Evolutionary conservation across 495 filamentous ascomycete species (phyloP).

Genomic region (Glutinoglossum americanum): DNA sequence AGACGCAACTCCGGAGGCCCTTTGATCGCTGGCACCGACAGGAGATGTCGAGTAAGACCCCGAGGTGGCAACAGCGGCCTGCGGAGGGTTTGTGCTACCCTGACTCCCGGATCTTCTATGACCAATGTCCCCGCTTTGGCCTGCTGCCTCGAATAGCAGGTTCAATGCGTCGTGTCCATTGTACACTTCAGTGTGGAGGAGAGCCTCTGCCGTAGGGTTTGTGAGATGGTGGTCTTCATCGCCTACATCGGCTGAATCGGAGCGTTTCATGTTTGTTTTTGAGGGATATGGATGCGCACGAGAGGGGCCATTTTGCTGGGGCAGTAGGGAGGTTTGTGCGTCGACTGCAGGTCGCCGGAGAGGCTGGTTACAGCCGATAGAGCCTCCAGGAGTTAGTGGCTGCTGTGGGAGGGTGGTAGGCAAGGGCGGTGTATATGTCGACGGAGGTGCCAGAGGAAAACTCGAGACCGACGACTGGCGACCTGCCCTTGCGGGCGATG

Average conservation of each 20-base stretch:
- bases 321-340: slow-evolving; percentile 8
- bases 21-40: not conserved
- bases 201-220: slow-evolving; percentile 30
- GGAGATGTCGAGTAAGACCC: not conserved
- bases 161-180: slow-evolving; percentile 52
- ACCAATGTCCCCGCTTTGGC: slow-evolving; percentile 23
- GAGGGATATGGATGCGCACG: not conserved
- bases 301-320: slow-evolving; percentile 7
- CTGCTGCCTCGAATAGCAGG: slow-evolving; percentile 45
- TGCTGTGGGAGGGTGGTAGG: slow-evolving; percentile 22
- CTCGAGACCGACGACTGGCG: slow-evolving; percentile 1
- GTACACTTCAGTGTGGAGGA: slow-evolving; percentile 40
- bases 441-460: slow-evolving; percentile 11
- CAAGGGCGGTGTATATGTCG: slow-evolving; percentile 19
- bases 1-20: not conserved
- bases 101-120: slow-evolving; percentile 16
- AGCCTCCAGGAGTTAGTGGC: slow-evolving; percentile 41
- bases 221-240: slow-evolving; percentile 24
- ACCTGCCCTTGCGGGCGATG: slow-evolving; percentile 6
- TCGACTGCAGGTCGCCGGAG: slow-evolving; percentile 25
- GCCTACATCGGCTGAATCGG: slow-evolving; percentile 10
- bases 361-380: slow-evolving; percentile 32
- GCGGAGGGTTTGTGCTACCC: slow-evolving; percentile 5
- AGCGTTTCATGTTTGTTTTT: slow-evolving; percentile 9
- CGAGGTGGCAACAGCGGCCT: slow-evolving; percentile 4